Percentiles rank a stretch among this genome's conserved stretches.
Conservation (phyloP, 1,139 yeast species). For the Arxiozyma telluris region DNA sequence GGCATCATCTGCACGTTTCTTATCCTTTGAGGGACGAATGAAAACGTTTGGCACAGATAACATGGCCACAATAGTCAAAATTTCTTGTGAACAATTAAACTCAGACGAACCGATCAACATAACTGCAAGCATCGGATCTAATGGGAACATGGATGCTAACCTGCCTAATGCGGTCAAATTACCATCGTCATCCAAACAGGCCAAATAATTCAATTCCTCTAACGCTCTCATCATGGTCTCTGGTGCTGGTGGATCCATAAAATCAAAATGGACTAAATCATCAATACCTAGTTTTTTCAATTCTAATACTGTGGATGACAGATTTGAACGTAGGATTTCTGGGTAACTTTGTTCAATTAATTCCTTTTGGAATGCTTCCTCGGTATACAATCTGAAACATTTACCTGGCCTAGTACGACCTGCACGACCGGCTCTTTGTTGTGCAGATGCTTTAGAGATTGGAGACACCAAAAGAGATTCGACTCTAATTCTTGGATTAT, state of each 20-base stretch:
- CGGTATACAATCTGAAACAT: constrained; percentile 92
- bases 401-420: constrained; percentile 99
- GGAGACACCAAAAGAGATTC: constrained; percentile 93
- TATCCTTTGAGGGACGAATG: constrained; percentile 82
- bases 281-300: constrained; percentile 89
- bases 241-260: constrained; percentile 99
- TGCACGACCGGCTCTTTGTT: constrained; percentile 99
- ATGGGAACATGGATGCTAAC: constrained; percentile 83
- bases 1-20: constrained; percentile 87
- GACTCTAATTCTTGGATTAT: constrained; percentile 92
- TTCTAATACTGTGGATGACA: constrained; percentile 86
- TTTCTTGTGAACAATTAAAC: constrained; percentile 79
- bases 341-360: constrained; percentile 93
- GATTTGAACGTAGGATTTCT: constrained; percentile 82
- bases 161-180: constrained; percentile 83
- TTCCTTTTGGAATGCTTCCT: constrained; percentile 91
- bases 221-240: constrained; percentile 99
- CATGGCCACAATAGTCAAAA: constrained; percentile 80
- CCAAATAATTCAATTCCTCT: constrained; percentile 85
- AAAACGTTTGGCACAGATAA: constrained; percentile 91
- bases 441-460: constrained; percentile 93
- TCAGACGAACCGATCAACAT: constrained; percentile 83
- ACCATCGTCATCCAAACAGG: constrained; percentile 89
- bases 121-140: constrained; percentile 93
- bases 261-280: constrained; percentile 94